phyloP scores from a whole-genome alignment of 768 basidiomycete genomes.

The Suillus fuscotomentosus region DNA sequence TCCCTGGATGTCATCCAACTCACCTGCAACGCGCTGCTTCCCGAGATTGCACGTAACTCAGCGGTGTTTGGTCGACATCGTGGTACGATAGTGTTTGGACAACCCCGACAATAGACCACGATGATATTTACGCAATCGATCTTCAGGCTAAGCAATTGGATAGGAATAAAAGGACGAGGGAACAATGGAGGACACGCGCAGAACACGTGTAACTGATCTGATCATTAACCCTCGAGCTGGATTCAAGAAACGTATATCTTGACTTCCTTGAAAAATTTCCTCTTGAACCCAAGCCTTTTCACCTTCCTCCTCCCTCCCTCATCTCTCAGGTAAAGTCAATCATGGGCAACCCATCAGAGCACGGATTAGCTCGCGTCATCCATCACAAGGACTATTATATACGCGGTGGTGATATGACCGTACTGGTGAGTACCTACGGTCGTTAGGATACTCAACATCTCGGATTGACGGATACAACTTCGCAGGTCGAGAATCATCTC shows the following conservation, averaged over 20 bases:
- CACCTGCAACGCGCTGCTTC: background rate
- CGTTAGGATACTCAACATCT: background rate
- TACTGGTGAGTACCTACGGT: constrained; percentile 42
- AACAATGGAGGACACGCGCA: constrained; percentile 26
- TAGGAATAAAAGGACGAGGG: constrained; percentile 18
- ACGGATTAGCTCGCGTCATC: constrained; percentile 30
- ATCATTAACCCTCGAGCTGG: constrained; percentile 26
- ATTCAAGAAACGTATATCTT: constrained; percentile 30
- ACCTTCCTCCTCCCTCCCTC: constrained; percentile 29
- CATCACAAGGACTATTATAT: constrained; percentile 52
- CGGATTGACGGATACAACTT: constrained; percentile 2
- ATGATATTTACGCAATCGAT: constrained; percentile 28
- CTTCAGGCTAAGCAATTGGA: constrained; percentile 12
- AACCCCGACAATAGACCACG: constrained; percentile 10
- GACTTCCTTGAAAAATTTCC: constrained; percentile 37
- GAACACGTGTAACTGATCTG: constrained; percentile 35
- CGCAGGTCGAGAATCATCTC: constrained; percentile 53
- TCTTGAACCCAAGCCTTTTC: constrained; percentile 26
- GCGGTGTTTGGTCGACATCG: background rate
- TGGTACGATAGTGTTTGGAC: background rate
- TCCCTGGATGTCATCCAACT: background rate
- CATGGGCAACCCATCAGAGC: constrained; percentile 26
- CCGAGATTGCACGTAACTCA: background rate
- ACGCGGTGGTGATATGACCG: constrained; percentile 54
- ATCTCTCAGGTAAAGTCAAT: constrained; percentile 18